Evolutionary conservation across 352 stramenopile species (phyloP).

Genomic region (Pythium monospermum): DNA sequence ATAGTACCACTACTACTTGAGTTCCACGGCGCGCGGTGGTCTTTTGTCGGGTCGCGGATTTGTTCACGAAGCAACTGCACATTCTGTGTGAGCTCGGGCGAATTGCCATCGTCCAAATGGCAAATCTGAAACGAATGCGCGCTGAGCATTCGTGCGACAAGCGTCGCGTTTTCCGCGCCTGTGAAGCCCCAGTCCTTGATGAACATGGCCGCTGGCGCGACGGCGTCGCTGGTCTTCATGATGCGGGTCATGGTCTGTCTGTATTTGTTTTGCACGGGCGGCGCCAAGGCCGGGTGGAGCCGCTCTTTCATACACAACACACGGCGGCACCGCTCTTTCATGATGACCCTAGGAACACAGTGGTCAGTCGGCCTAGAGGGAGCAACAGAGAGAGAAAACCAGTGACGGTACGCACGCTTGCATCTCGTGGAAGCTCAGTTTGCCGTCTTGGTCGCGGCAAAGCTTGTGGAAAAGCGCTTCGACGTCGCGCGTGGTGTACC

Average conservation of each 20-base stretch:
- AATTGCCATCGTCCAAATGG: slow-evolving; percentile 76
- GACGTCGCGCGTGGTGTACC: slow-evolving; percentile 64
- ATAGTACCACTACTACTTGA: slow-evolving; percentile 5
- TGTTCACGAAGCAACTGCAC: slow-evolving; percentile 66
- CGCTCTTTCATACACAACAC: slow-evolving; percentile 71
- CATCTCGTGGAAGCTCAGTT: slow-evolving; percentile 80
- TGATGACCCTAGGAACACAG: slow-evolving; percentile 28
- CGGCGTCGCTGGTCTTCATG: slow-evolving; percentile 31
- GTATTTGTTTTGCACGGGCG: slow-evolving; percentile 49
- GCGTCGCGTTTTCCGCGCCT: slow-evolving; percentile 54
- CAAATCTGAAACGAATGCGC: slow-evolving; percentile 80
- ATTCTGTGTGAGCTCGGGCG: slow-evolving; percentile 73
- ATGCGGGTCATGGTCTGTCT: slow-evolving; percentile 36
- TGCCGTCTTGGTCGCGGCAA: slow-evolving; percentile 29
- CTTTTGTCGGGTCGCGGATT: slow-evolving; percentile 9
- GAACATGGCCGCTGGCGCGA: slow-evolving; percentile 66
- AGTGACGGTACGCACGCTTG: slow-evolving; percentile 34
- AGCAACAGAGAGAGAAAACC: neutral
- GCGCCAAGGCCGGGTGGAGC: slow-evolving; percentile 41
- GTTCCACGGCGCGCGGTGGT: slow-evolving; percentile 34
- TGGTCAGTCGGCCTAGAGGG: neutral
- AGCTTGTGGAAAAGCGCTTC: slow-evolving; percentile 48
- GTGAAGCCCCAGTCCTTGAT: slow-evolving; percentile 67
- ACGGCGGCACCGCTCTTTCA: slow-evolving; percentile 54
- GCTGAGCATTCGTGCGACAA: slow-evolving; percentile 68